Conservation (phyloP, 768 basidiomycete genomes). For the Zangia roseola region DNA sequence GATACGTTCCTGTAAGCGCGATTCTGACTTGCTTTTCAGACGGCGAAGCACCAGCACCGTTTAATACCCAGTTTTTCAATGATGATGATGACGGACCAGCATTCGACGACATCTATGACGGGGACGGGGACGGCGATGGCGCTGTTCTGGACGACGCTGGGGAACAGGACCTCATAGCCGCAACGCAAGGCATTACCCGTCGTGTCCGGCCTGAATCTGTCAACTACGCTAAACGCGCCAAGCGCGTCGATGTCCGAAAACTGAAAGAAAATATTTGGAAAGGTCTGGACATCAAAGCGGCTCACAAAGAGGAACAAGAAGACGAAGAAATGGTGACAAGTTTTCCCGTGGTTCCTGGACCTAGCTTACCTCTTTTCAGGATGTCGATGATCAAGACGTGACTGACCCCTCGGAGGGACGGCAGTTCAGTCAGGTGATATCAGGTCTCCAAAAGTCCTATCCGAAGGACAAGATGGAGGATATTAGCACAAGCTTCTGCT, state of each 20-base stretch:
- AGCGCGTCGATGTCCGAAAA: constrained; percentile 93
- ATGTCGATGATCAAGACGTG: constrained; percentile 47
- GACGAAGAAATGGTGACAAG: constrained; percentile 54
- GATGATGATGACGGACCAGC: constrained; percentile 83
- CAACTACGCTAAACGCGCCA: constrained; percentile 93
- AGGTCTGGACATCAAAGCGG: constrained; percentile 74
- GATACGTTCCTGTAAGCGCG: not conserved
- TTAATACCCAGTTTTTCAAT: constrained; percentile 96
- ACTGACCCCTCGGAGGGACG: constrained; percentile 69
- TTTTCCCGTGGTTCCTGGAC: not conserved
- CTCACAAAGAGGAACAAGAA: constrained; percentile 36
- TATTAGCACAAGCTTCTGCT: constrained; percentile 98
- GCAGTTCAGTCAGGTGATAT: constrained; percentile 79
- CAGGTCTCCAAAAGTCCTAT: constrained; percentile 77
- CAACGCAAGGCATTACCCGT: constrained; percentile 71
- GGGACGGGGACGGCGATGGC: constrained; percentile 49
- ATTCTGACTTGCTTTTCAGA: constrained; percentile 23
- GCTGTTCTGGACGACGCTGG: constrained; percentile 53
- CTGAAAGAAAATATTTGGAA: constrained; percentile 99
- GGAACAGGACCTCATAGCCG: constrained; percentile 87
- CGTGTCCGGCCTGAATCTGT: constrained; percentile 86
- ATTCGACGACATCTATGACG: constrained; percentile 55
- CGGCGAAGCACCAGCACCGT: constrained; percentile 63
- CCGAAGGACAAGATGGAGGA: constrained; percentile 95
- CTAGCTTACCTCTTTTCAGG: constrained; percentile 35